Evolutionary conservation across 768 basidiomycete species (phyloP).

Genomic region (Neoboletus subvelutipes): DNA sequence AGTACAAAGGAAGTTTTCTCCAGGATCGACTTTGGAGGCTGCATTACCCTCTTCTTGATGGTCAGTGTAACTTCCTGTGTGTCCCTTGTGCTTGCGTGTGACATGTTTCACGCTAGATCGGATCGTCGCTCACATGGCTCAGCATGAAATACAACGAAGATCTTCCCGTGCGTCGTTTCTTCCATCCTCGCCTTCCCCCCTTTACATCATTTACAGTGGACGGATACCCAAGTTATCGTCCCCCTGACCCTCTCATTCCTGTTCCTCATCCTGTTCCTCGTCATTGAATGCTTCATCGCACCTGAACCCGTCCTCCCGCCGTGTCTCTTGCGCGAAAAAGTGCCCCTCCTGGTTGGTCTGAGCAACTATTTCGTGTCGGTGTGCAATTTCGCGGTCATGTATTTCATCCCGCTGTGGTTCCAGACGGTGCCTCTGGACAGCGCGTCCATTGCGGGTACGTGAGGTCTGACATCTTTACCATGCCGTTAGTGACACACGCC

Average conservation of each 20-base stretch:
- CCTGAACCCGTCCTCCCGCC: constrained; percentile 71
- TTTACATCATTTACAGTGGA: constrained; percentile 45
- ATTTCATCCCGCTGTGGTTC: constrained; percentile 81
- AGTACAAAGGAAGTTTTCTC: constrained; percentile 64
- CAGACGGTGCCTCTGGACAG: constrained; percentile 71
- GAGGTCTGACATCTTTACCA: neutral
- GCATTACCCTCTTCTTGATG: constrained; percentile 53
- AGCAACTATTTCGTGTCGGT: constrained; percentile 73
- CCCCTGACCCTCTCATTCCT: constrained; percentile 46
- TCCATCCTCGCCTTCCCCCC: neutral
- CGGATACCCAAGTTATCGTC: constrained; percentile 47
- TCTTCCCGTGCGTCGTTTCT: constrained; percentile 43
- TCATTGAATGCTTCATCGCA: constrained; percentile 60
- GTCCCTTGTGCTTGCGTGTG: neutral
- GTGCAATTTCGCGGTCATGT: constrained; percentile 75
- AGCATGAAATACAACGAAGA: constrained; percentile 69
- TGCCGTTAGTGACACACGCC: neutral
- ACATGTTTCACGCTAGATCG: constrained; percentile 37
- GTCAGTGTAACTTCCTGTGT: constrained; percentile 37
- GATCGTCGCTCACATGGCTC: constrained; percentile 67
- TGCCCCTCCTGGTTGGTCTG: constrained; percentile 67
- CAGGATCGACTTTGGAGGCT: constrained; percentile 81
- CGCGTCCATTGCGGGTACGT: constrained; percentile 60
- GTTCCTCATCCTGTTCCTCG: constrained; percentile 60
- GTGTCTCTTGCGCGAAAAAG: constrained; percentile 57